These are phyloP conservation scores for Cylindrodendrum hubeiense DNA, from an alignment of 2,329 filamentous ascomycete genomes.

Conservation along the genomic window DNA sequence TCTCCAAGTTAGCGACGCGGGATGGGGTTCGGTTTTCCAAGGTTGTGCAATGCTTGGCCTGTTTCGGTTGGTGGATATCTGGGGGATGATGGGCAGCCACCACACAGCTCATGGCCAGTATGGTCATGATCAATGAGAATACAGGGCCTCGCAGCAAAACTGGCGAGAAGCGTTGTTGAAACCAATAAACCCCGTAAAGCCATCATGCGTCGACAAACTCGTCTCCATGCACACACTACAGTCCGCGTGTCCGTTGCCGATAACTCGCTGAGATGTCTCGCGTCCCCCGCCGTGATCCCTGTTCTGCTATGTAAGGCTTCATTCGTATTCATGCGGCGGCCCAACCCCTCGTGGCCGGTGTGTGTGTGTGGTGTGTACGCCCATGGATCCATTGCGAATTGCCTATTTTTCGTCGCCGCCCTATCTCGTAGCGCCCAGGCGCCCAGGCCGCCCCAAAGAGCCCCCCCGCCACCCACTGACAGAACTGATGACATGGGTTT, in stretches of 20 bases:
- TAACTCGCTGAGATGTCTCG: slow-evolving; percentile 11
- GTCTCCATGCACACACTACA: not conserved
- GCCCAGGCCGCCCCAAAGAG: slow-evolving; percentile 28
- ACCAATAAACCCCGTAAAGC: not conserved
- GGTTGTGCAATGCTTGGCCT: slow-evolving; percentile 4
- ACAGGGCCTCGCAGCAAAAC: not conserved
- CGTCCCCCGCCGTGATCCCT: slow-evolving; percentile 13
- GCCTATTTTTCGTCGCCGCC: slow-evolving; percentile 24
- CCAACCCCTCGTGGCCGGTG: slow-evolving; percentile 2
- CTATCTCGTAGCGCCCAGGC: slow-evolving; percentile 18
- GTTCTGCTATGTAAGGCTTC: slow-evolving; percentile 10
- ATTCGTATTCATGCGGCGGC: slow-evolving; percentile 20
- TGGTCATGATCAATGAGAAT: slow-evolving; percentile 1
- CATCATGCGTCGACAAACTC: not conserved
- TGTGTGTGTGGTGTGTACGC: slow-evolving; percentile 14
- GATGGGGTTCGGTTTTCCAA: not conserved
- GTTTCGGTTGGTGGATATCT: not conserved
- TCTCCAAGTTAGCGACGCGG: slow-evolving; percentile 1
- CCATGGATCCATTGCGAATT: slow-evolving; percentile 19
- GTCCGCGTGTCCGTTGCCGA: not conserved
- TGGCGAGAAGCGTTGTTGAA: not conserved
- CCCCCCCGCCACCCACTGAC: slow-evolving; percentile 40
- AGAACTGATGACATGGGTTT: slow-evolving; percentile 27
- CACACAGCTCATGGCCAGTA: not conserved
- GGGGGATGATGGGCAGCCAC: not conserved